Base-by-base conservation (phyloP, 768 basidiomycete species). In the Tubosaeta brunneosetosa region DNA sequence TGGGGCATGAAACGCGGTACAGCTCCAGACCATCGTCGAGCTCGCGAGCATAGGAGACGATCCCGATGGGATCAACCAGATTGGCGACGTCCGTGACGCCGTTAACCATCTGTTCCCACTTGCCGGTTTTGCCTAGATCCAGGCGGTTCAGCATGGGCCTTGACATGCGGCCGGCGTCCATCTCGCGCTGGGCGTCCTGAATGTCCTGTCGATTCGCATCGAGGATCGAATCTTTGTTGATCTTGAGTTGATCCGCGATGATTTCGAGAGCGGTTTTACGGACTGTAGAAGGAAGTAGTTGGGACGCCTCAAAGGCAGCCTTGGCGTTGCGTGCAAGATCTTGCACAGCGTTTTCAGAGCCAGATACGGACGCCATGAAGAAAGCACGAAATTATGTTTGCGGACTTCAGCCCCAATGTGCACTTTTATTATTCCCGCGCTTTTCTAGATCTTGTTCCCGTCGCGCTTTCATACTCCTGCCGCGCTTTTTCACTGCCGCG, bases 101-200 rank as follows among this genome's bases (percentile, higher is more conserved):
- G 56, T 91, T 83, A 6, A 97, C 76, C 91, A 98, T 95, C 0
- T 89, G 82, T 26, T 90, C 86, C 89, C 92, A 98, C 71, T 98
- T 99, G 63, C 91, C 91, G 32, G 81, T 80, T 51, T 75, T 81
- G 62, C 71, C 73, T 50, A 91, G 79, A 65, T 97, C 92, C 25
- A 99, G 76, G 17, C 97, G 83, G 44, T 87, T 90, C n/a, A 94
- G 71, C 48, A 98, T 72, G 6, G 94, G 82, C 3, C 76, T 74
- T 0, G 93, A 88, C 77, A 99, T 91, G 13, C 82, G 83, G 1
- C 94, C 94, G 0, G 86, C 81, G 36, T 84, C 82, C 3, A 94
- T 92, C 53, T 93, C 88, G 10, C 66, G 69, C 66, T 82, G 77
- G 3, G 93, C 93, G 43, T 87, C 86, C 85, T 83, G 72, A 66